phyloP scores from a whole-genome alignment of 495 filamentous ascomycete species.

The Hypoxylon subgilvum region DNA sequence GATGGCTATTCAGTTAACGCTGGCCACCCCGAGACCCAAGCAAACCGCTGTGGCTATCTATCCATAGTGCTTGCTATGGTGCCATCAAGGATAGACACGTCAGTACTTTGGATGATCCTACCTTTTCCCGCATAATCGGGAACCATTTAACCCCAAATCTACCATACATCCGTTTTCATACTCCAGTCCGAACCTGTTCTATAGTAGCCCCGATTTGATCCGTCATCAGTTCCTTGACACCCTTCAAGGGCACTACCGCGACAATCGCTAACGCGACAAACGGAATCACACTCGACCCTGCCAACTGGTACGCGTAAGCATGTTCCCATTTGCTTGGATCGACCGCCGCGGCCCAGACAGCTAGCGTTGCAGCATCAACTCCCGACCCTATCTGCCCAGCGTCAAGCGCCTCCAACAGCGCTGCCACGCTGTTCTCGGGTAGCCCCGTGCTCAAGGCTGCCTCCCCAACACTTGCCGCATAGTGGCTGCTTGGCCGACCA shows the following conservation, averaged over 20 bases:
- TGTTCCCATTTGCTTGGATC: slow-evolving; percentile 51
- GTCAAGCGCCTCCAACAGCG: slow-evolving; percentile 45
- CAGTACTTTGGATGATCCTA: too few species aligned
- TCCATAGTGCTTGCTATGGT: too few species aligned
- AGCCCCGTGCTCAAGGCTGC: slow-evolving; percentile 53
- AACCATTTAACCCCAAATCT: background rate
- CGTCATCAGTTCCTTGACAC: slow-evolving; percentile 58
- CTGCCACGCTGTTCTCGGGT: slow-evolving; percentile 45
- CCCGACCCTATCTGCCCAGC: slow-evolving; percentile 38
- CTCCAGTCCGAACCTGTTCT: slow-evolving; percentile 37
- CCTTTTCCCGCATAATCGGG: too few species aligned
- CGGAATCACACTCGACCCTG: slow-evolving; percentile 60
- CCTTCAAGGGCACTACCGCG: slow-evolving; percentile 52
- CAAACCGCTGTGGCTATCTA: too few species aligned
- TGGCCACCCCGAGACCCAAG: too few species aligned
- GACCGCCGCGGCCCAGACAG: slow-evolving; percentile 46
- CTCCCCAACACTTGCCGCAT: slow-evolving; percentile 43
- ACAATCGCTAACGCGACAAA: slow-evolving; percentile 59
- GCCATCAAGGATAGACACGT: too few species aligned
- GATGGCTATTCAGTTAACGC: too few species aligned
- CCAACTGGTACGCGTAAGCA: slow-evolving; percentile 53
- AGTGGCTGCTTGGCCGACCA: slow-evolving; percentile 49
- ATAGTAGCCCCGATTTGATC: slow-evolving; percentile 58
- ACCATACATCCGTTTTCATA: background rate
- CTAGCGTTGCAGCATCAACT: slow-evolving; percentile 45